These are phyloP conservation scores for Forsythia suspensa DNA, from an alignment of 257 asterid genomes.

Conservation along the genomic window DNA sequence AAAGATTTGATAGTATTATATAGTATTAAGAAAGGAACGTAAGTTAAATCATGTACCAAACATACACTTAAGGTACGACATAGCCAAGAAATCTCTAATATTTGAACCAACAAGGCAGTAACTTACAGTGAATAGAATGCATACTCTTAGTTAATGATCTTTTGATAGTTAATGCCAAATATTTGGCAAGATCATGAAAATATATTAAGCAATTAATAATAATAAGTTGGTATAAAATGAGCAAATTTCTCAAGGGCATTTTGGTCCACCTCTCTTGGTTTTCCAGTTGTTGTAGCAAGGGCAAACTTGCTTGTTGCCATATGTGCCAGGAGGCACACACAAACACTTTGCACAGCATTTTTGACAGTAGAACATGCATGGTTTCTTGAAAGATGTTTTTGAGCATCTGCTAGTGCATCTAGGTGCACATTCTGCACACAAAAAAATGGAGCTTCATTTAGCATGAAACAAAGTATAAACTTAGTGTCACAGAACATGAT, in stretches of 20 bases:
- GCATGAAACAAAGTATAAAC: background rate
- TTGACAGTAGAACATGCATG: conserved; percentile 69
- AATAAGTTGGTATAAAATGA: background rate
- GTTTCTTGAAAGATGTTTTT: conserved; percentile 61
- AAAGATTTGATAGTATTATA: background rate
- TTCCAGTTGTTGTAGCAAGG: conserved; percentile 84
- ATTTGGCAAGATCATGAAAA: background rate
- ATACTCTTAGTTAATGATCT: background rate
- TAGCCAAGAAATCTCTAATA: background rate
- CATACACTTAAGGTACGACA: background rate
- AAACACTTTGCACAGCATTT: conserved; percentile 62
- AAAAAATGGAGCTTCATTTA: background rate
- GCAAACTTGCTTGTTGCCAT: conserved; percentile 66
- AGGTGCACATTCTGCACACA: conserved; percentile 50
- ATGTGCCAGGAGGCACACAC: conserved; percentile 73
- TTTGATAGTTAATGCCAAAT: background rate
- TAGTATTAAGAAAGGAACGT: background rate
- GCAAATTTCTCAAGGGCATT: conserved; percentile 48
- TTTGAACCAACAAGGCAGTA: background rate
- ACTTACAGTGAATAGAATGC: background rate
- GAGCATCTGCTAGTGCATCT: conserved; percentile 60
- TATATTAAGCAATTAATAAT: background rate
- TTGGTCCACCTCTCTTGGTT: conserved; percentile 68
- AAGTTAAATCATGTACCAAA: background rate
- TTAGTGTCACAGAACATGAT: too few relatives aligned